These are phyloP conservation scores for Colletotrichum limetticola DNA, from an alignment of 2,329 filamentous ascomycete species.

Conservation along the genomic window DNA sequence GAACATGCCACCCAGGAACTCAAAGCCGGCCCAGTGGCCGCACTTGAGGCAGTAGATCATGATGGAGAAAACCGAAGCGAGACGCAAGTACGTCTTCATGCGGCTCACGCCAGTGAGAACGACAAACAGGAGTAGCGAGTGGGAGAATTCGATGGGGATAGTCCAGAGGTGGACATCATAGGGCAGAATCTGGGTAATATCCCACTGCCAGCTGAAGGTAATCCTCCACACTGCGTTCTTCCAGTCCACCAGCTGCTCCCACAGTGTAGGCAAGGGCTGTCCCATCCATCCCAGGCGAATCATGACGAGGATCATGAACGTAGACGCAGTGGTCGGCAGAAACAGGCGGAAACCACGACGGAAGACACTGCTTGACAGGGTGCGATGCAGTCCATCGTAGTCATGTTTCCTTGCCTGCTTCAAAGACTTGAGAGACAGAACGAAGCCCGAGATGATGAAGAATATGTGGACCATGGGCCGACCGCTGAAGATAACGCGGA, in stretches of 20 bases:
- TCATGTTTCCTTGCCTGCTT: constrained; percentile 52
- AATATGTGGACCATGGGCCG: constrained; percentile 62
- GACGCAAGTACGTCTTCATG: constrained; percentile 45
- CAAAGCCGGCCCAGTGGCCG: constrained; percentile 55
- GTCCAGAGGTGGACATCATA: constrained; percentile 61
- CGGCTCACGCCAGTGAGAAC: constrained; percentile 48
- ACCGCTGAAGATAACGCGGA: constrained; percentile 55
- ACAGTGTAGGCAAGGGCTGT: constrained; percentile 40
- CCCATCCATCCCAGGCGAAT: constrained; percentile 44
- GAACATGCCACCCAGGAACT: constrained; percentile 58
- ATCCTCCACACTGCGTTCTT: constrained; percentile 39
- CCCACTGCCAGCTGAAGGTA: constrained; percentile 43
- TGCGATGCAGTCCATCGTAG: constrained; percentile 48
- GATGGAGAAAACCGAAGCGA: constrained; percentile 43
- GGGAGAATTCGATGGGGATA: constrained; percentile 58
- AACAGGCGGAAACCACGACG: constrained; percentile 58
- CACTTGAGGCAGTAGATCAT: constrained; percentile 50
- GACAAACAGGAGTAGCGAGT: constrained; percentile 57
- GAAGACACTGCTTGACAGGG: constrained; percentile 58
- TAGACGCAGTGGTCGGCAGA: constrained; percentile 55
- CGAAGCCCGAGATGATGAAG: constrained; percentile 63
- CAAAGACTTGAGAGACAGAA: constrained; percentile 56
- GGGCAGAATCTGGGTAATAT: constrained; percentile 38
- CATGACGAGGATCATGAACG: constrained; percentile 50
- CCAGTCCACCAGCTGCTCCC: constrained; percentile 43